Percentiles rank a stretch among this genome's conserved stretches.
Evolutionary conservation across 352 stramenopile genomes (phyloP).

Genomic region (Globisporangium irregulare): DNA sequence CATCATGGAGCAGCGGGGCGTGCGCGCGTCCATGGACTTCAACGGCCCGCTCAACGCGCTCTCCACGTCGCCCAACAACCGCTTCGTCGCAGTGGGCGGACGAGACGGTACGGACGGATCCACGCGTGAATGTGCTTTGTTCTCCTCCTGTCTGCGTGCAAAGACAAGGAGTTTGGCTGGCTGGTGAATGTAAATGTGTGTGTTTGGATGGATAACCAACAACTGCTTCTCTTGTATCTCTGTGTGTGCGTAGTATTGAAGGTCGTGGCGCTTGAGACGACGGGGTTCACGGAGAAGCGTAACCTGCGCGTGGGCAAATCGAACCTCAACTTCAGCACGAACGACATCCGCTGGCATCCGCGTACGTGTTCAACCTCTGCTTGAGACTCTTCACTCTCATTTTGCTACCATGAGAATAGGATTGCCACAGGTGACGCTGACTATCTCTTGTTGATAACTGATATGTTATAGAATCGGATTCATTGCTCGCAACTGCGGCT

Average conservation of each 20-base stretch:
- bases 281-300: constrained; percentile 78
- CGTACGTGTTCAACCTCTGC: constrained; percentile 35
- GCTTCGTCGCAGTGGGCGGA: constrained; percentile 78
- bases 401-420: not conserved
- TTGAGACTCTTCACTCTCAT: not conserved
- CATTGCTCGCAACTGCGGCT: constrained; percentile 78
- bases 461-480: constrained; percentile 57
- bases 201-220: not conserved
- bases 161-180: not conserved
- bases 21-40: constrained; percentile 86
- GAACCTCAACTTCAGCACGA: constrained; percentile 87
- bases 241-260: constrained; percentile 58
- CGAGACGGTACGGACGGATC: constrained; percentile 49
- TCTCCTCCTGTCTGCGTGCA: not conserved
- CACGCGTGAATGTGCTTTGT: not conserved
- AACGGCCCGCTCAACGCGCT: constrained; percentile 82
- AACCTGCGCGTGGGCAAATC: constrained; percentile 84
- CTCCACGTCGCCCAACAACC: constrained; percentile 79
- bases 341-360: constrained; percentile 88
- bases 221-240: not conserved
- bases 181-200: not conserved
- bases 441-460: too few relatives aligned
- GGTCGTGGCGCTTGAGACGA: constrained; percentile 73
- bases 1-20: constrained; percentile 45
- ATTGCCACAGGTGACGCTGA: not conserved